A percentile compares a stretch with the other conserved stretches of the same genome.
phyloP scores from a whole-genome alignment of 257 asterid species.

The Coffea eugenioides region DNA sequence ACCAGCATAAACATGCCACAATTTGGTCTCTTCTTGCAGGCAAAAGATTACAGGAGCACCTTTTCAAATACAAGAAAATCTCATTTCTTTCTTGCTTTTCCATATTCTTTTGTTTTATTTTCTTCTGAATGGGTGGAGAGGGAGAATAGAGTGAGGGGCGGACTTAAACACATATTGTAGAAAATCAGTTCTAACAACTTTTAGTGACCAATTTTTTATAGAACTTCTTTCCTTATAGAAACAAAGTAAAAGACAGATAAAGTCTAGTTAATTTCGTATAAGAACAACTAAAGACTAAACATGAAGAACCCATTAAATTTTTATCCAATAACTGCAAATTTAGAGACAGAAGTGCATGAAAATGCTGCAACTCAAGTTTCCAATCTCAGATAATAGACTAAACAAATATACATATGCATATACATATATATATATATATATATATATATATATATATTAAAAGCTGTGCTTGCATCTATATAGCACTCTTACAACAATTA shows the following conservation, averaged over 20 bases:
- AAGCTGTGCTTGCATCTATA: neutral
- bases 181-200: too few species aligned
- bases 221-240: neutral
- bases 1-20: neutral
- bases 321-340: neutral
- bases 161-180: too few species aligned
- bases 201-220: too few species aligned
- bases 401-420: neutral
- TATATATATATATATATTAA: too few species aligned
- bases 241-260: too few species aligned
- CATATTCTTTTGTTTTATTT: too few species aligned
- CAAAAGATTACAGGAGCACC: neutral
- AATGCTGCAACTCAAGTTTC: neutral
- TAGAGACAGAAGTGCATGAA: neutral
- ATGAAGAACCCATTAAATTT: neutral
- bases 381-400: neutral
- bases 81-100: too few species aligned
- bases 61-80: neutral
- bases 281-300: neutral
- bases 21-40: neutral
- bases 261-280: neutral
- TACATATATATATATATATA: too few species aligned
- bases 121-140: too few species aligned
- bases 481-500: neutral
- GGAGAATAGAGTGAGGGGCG: too few species aligned